Evolutionary conservation across 306 rosid genomes (phyloP).

Genomic region (Cucumis cinereus): DNA sequence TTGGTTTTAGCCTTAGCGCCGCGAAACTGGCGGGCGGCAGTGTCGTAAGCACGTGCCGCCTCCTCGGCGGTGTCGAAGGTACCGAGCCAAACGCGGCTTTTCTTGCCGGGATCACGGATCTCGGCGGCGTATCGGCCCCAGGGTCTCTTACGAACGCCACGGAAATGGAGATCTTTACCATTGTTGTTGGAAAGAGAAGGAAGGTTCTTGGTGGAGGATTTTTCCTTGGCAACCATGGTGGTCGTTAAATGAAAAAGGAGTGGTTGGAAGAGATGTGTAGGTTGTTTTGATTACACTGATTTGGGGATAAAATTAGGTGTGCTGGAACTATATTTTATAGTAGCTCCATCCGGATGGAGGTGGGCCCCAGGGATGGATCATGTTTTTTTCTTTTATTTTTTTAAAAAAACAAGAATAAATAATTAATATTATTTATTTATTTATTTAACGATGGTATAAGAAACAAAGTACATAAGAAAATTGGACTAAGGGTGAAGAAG

Average conservation of each 20-base stretch:
- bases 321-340: background rate
- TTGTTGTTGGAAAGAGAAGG: background rate
- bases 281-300: background rate
- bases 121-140: slow-evolving; percentile 26
- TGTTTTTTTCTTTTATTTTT: background rate
- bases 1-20: slow-evolving; percentile 16
- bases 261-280: background rate
- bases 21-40: slow-evolving; percentile 13
- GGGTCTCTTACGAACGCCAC: slow-evolving; percentile 18
- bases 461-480: no score
- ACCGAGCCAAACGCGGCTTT: slow-evolving; percentile 20
- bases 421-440: no score
- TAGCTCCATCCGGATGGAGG: background rate
- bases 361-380: background rate
- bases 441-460: background rate
- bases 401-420: no score
- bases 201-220: background rate
- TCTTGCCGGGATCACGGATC: slow-evolving; percentile 18
- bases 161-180: slow-evolving; percentile 8
- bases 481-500: no score
- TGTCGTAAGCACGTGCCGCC: slow-evolving; percentile 17
- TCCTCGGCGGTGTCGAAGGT: slow-evolving; percentile 17
- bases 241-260: background rate
- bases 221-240: slow-evolving; percentile 10
- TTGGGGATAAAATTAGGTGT: background rate